These are phyloP conservation scores for Tetracladium maxilliforme DNA, from an alignment of 2,329 filamentous ascomycete genomes.

Conservation along the genomic window DNA sequence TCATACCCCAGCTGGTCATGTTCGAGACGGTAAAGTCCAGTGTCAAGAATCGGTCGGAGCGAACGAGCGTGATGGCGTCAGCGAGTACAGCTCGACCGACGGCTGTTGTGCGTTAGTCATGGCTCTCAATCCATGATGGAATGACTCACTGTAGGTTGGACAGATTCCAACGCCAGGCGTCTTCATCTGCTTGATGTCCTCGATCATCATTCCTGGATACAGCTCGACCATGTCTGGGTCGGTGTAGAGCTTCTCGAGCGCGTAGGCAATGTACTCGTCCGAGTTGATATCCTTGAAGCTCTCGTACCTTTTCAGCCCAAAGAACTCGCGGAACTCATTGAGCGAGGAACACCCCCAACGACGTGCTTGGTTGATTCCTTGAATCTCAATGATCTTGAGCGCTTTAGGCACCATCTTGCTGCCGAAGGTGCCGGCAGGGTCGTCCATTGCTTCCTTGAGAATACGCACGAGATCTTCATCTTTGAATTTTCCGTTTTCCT, in stretches of 20 bases:
- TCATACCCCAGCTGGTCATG: conserved; percentile 28
- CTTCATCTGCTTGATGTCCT: conserved; percentile 36
- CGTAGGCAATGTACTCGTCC: conserved; percentile 53
- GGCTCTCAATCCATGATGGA: too few relatives aligned
- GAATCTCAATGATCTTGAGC: conserved; percentile 62
- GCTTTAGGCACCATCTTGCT: conserved; percentile 59
- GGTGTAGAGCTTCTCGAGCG: conserved; percentile 54
- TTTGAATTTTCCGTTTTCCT: conserved; percentile 50
- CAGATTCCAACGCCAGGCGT: conserved; percentile 26
- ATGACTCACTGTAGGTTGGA: conserved; percentile 26
- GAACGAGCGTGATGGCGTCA: conserved; percentile 29
- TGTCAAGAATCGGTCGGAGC: conserved; percentile 28
- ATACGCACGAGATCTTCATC: conserved; percentile 67
- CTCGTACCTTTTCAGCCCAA: conserved; percentile 60
- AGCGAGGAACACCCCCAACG: conserved; percentile 60
- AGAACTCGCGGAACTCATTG: conserved; percentile 78
- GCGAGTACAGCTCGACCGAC: conserved; percentile 28
- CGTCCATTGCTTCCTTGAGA: conserved; percentile 54
- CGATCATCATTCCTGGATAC: conserved; percentile 40
- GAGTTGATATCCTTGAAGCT: conserved; percentile 77
- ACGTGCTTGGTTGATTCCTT: conserved; percentile 65
- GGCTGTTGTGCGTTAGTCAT: too few relatives aligned
- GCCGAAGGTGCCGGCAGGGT: conserved; percentile 58
- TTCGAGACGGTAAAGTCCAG: conserved; percentile 31
- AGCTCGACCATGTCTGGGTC: conserved; percentile 31